These are phyloP conservation scores for Phytophthora lateralis DNA, from an alignment of 352 stramenopile species.

Conservation along the genomic window DNA sequence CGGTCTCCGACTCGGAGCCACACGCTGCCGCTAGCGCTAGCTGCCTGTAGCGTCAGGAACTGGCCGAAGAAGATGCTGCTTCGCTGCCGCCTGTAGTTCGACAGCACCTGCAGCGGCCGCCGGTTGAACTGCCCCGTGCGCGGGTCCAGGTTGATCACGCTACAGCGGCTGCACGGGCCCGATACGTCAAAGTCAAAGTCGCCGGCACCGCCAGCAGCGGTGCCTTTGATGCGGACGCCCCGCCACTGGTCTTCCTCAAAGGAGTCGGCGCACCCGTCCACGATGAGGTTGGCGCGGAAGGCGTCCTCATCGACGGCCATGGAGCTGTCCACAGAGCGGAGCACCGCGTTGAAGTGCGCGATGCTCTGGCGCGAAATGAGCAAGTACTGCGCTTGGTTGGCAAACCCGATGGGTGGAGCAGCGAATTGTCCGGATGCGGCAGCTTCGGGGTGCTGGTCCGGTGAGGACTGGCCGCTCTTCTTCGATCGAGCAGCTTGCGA, in stretches of 20 bases:
- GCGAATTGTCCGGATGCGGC: not conserved
- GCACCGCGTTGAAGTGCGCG: conserved; percentile 49
- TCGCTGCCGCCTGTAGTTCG: conserved; percentile 71
- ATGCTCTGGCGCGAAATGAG: conserved; percentile 68
- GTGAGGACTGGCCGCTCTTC: not conserved
- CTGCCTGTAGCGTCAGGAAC: conserved; percentile 49
- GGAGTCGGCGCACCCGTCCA: conserved; percentile 59
- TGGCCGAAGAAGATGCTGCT: conserved; percentile 87
- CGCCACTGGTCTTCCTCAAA: conserved; percentile 84
- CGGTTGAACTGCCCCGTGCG: conserved; percentile 57
- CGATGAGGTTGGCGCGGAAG: conserved; percentile 78
- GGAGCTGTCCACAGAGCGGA: conserved; percentile 33
- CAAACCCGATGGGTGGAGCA: conserved; percentile 65
- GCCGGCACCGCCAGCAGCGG: conserved; percentile 1
- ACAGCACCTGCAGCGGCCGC: conserved; percentile 73
- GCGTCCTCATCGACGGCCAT: conserved; percentile 58
- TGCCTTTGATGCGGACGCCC: conserved; percentile 44
- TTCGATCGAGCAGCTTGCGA: conserved; percentile 27
- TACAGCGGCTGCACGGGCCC: conserved; percentile 77
- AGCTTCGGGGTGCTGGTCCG: conserved; percentile 3
- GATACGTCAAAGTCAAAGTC: conserved; percentile 52
- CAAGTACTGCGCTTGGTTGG: conserved; percentile 76
- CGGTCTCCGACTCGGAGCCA: conserved; percentile 49
- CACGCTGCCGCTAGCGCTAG: conserved; percentile 10
- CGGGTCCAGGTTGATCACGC: conserved; percentile 86